Conservation (phyloP, 129 eudicot species). For the Cynara cardunculus region DNA sequence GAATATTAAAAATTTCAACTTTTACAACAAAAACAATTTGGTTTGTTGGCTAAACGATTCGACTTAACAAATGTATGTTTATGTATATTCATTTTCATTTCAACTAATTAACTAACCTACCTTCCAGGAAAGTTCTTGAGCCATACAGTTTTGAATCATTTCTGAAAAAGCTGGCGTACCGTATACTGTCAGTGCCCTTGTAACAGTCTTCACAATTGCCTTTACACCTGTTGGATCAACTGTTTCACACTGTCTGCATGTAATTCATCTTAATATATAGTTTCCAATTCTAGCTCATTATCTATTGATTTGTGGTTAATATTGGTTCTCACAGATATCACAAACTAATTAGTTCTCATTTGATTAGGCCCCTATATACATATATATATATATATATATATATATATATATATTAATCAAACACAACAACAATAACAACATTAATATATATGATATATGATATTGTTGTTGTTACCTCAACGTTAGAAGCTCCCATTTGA, state of each 20-base stretch:
- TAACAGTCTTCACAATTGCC: slow-evolving; percentile 47
- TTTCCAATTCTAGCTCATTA: not conserved
- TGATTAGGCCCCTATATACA: no score
- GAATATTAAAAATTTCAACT: no score
- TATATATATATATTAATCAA: not conserved
- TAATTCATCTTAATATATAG: not conserved
- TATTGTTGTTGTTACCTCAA: slow-evolving; percentile 36
- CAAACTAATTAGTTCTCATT: no score
- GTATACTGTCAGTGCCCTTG: slow-evolving; percentile 43
- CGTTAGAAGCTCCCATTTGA: slow-evolving; percentile 63
- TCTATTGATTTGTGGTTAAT: no score
- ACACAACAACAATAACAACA: not conserved
- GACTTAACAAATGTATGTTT: not conserved
- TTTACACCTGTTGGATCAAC: slow-evolving; percentile 58
- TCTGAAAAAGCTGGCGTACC: slow-evolving; percentile 45
- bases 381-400: no score
- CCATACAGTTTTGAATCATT: slow-evolving; percentile 63
- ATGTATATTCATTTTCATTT: not conserved
- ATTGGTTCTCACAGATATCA: no score
- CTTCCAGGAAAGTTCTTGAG: slow-evolving; percentile 78
- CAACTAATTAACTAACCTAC: slow-evolving; percentile 22
- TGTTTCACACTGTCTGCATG: slow-evolving; percentile 54
- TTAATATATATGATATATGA: not conserved
- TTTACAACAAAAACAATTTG: no score
- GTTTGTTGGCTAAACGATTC: no score